Percentiles rank a stretch among this genome's conserved stretches.
These are phyloP conservation scores for Pleomassaria siparia DNA, from an alignment of 2,329 filamentous ascomycete species.

Conservation along the genomic window DNA sequence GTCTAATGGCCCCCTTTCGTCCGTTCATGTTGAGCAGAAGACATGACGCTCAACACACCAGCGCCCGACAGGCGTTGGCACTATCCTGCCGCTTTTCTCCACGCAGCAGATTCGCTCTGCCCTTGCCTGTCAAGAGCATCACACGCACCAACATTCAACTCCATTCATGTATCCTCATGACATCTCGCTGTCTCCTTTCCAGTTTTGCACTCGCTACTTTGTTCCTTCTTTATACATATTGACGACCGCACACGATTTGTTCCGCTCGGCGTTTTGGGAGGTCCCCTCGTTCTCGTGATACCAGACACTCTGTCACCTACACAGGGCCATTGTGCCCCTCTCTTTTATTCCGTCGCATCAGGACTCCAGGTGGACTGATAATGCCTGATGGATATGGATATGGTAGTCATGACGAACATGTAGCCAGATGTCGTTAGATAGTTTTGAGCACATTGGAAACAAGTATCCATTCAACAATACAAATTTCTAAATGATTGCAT, in stretches of 20 bases:
- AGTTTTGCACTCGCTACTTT: conserved; percentile 9
- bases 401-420: not conserved
- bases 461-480: not conserved
- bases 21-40: not conserved
- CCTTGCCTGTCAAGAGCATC: not conserved
- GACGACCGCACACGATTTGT: conserved; percentile 32
- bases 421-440: not conserved
- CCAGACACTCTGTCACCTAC: conserved; percentile 41
- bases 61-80: not conserved
- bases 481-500: too few relatives aligned
- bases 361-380: not conserved
- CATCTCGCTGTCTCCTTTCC: conserved; percentile 4
- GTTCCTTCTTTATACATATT: conserved; percentile 24
- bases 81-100: conserved; percentile 2
- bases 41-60: not conserved
- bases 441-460: not conserved
- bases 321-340: conserved; percentile 26
- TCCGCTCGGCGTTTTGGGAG: conserved; percentile 30
- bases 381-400: conserved; percentile 1
- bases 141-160: not conserved
- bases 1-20: not conserved
- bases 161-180: conserved; percentile 20
- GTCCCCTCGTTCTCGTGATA: conserved; percentile 35
- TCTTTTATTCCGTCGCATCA: conserved; percentile 11
- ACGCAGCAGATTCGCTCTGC: not conserved